Percentiles rank a stretch among this genome's conserved stretches.
phyloP scores from a whole-genome alignment of 176 grass and related monocot genomes.

The Chloris gayana region DNA sequence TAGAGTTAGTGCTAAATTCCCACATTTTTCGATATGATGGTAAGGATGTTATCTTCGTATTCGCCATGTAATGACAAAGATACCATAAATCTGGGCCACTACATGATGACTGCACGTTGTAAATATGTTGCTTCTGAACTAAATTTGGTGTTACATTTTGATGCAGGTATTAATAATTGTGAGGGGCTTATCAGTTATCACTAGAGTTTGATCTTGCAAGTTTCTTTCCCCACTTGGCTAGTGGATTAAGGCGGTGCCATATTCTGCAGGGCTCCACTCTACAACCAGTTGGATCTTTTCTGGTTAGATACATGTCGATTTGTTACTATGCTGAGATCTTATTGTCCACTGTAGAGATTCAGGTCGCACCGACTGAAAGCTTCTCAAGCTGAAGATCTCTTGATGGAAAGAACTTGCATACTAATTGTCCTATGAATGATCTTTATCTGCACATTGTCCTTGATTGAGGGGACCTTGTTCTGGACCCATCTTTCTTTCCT shows the following conservation, averaged over 20 bases:
- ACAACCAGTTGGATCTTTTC: neutral
- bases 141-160: conserved; percentile 31
- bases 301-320: conserved; percentile 14
- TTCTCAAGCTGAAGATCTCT: conserved; percentile 20
- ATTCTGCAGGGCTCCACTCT: conserved; percentile 32
- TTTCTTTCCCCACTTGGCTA: conserved; percentile 15
- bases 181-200: conserved; percentile 15
- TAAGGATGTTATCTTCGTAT: neutral
- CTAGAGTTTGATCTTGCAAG: conserved; percentile 39
- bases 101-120: conserved; percentile 22
- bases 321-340: conserved; percentile 38
- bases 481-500: neutral
- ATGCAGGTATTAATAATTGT: conserved; percentile 29
- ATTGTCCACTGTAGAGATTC: conserved; percentile 4
- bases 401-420: conserved; percentile 9
- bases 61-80: conserved; percentile 10
- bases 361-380: conserved; percentile 11
- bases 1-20: neutral
- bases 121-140: conserved; percentile 13
- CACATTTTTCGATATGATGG: neutral
- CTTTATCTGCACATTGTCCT: conserved; percentile 13
- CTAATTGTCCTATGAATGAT: neutral
- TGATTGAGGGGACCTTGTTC: neutral
- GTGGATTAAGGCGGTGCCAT: conserved; percentile 36
- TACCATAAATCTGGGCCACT: conserved; percentile 17